Evolutionary conservation across 495 filamentous ascomycete genomes (phyloP), one percentile per base, ranked within the genome.

Genomic region (Daldinia childiae): DNA sequence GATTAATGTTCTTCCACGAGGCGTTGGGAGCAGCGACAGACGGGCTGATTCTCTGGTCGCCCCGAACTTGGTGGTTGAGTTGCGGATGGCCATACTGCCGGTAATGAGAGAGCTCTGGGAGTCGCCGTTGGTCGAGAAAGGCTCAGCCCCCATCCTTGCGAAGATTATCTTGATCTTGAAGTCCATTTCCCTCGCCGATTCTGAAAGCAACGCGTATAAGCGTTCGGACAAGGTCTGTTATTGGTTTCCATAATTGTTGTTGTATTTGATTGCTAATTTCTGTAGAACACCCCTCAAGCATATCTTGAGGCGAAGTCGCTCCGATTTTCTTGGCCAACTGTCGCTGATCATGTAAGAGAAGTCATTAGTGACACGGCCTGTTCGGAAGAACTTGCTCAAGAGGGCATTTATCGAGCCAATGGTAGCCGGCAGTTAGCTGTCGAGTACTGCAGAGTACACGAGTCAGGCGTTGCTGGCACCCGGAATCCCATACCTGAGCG

Each of bases 111-210:
- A 88, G 26, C 87, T 98, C 61, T 99, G 96, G 96, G 86, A 90
- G 62, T 94, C 93, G 6, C 86, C 87, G 27, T 80, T 92, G n/a
- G 85, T 92, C 19, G 93, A 95, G 65, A 93, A 93, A 69, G 90
- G 90, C 1, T 87, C 91, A 21, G 89, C 88, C 29, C 82, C 86
- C 15, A 89, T 94, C 36, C 86, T 95, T 19, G 93, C 94, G 73
- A 91, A 88, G 66, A 79, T 96, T 34, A 89, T 98, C 71, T 90
- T 93, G 45, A 94, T 98, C 38, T 82, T 99, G 62, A 90, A 91
- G 60, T 90, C 87, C 4, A 91, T 96, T 19, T 84, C 95, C 26
- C 87, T 90, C 72, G 91, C 88, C 45, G 92, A 96, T 63, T 82
- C 87, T 56, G 96, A 99, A 78, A 74, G 81, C 9, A 87, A 84